These are phyloP conservation scores for Aspergillus baeticus DNA, from an alignment of 495 filamentous ascomycete genomes.

Conservation along the genomic window DNA sequence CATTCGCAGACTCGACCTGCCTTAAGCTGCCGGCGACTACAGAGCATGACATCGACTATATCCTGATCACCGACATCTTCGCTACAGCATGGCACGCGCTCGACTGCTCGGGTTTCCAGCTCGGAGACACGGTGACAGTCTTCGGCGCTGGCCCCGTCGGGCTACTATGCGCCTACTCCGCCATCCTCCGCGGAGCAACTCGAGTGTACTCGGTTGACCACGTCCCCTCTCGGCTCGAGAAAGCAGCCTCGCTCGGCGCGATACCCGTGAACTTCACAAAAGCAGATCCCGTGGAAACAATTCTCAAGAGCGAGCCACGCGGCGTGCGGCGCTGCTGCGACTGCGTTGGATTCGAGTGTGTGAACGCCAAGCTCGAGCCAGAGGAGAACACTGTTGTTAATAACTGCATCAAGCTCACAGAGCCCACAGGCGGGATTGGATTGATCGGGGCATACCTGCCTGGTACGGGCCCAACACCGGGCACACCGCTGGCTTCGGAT, in stretches of 20 bases:
- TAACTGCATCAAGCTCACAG: slow-evolving; percentile 37
- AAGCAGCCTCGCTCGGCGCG: slow-evolving; percentile 13
- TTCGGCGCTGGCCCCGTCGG: slow-evolving; percentile 34
- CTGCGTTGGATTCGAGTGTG: slow-evolving; percentile 15
- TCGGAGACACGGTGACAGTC: slow-evolving; percentile 9
- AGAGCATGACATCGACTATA: slow-evolving; percentile 7
- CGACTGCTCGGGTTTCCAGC: slow-evolving; percentile 1
- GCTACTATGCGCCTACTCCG: slow-evolving; percentile 51
- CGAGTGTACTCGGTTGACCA: slow-evolving; percentile 18
- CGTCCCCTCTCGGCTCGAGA: slow-evolving; percentile 8
- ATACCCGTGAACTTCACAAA: slow-evolving; percentile 17
- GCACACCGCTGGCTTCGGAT: not conserved
- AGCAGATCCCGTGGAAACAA: slow-evolving; percentile 12
- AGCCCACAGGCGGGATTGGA: slow-evolving; percentile 38
- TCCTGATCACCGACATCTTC: slow-evolving; percentile 9
- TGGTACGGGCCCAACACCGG: not conserved
- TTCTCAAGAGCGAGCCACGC: slow-evolving; percentile 9
- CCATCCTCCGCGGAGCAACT: slow-evolving; percentile 42
- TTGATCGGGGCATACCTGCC: slow-evolving; percentile 30
- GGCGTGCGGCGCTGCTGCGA: slow-evolving; percentile 15
- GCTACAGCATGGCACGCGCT: slow-evolving; percentile 6
- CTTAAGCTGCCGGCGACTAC: not conserved
- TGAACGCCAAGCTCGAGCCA: slow-evolving; percentile 19
- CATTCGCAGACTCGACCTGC: slow-evolving; percentile 8
- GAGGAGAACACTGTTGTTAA: slow-evolving; percentile 38